Base-by-base conservation (phyloP, 176 grass and related monocot species). In the Hordeum marinum region DNA sequence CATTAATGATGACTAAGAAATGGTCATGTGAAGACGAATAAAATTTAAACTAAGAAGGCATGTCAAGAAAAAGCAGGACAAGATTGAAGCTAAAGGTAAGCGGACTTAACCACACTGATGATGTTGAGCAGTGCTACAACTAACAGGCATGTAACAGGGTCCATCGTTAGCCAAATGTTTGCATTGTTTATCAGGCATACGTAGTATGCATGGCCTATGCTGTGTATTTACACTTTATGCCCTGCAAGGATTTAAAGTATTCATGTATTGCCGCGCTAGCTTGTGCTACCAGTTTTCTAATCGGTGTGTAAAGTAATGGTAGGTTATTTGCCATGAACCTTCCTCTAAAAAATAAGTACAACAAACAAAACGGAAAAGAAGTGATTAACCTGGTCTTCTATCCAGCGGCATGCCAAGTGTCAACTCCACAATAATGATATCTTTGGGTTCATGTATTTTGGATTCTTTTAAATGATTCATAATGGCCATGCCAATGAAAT, bases 31-130 rank as follows among this genome's bases (percentile, higher is more conserved):
- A 86, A 90, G 83, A 89, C 85, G 89, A 84, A 88, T 88, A 84
- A 87, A 85, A 80, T 83, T 92, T 97, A 97, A 94, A 97, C 87
- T 89, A 92, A 90, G 90, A 84, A 80, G 85, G 79, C 82, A 88
- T 97, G 90, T 82, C 88, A 82, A 77, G 57, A 90, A 92, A 97
- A 97, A 77, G 83, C 78, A 74, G 61, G 80, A 78, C 94, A 94
- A 79, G 72, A 90, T 82, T 92, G 86, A 83, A 92, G 84, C 65
- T 68, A 92, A 90, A 92, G 86, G 64, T 65, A 88, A 86, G 79
- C 70, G 79, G 39, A 72, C 80, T 63, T 84, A 92, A 78, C 42
- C 84, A 58, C 88, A 87, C 74, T 92, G 78, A 92, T 94, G 94
- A 79, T 92, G 91, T 87, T 88, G 14, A 86, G 80, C 83, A 90